phyloP scores from a whole-genome alignment of 2,329 filamentous ascomycete species.

The Diaporthe citriasiana region DNA sequence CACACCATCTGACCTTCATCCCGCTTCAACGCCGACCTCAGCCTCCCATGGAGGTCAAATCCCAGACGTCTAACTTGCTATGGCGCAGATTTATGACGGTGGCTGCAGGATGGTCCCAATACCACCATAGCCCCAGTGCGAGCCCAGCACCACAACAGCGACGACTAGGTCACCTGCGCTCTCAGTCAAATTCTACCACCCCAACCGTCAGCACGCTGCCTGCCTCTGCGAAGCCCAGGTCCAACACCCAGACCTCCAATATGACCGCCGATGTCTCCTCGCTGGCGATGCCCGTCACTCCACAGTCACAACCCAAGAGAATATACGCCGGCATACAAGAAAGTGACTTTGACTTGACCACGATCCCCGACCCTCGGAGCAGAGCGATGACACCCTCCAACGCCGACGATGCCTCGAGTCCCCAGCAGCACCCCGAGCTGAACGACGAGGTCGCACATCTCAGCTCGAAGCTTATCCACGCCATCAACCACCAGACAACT shows the following conservation, averaged over 20 bases:
- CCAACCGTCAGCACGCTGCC: conserved; percentile 56
- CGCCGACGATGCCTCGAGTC: conserved; percentile 51
- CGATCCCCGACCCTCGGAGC: conserved; percentile 75
- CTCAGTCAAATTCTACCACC: conserved; percentile 64
- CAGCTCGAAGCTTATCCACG: conserved; percentile 95
- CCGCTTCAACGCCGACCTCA: neutral
- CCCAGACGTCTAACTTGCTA: conserved; percentile 37
- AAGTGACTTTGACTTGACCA: conserved; percentile 75
- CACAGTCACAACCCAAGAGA: conserved; percentile 40
- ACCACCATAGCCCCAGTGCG: conserved; percentile 53
- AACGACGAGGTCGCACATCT: conserved; percentile 86
- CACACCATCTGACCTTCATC: neutral
- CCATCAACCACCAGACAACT: conserved; percentile 95
- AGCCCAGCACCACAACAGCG: conserved; percentile 49
- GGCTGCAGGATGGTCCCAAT: conserved; percentile 64
- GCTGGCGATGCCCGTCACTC: conserved; percentile 43
- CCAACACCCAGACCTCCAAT: conserved; percentile 54
- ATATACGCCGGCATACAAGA: conserved; percentile 58
- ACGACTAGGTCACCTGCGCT: conserved; percentile 64
- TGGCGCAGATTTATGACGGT: conserved; percentile 66
- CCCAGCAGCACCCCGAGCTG: conserved; percentile 67
- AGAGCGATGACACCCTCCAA: conserved; percentile 63
- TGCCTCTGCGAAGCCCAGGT: conserved; percentile 56
- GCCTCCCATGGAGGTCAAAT: conserved; percentile 38
- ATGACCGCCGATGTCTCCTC: conserved; percentile 52